These are phyloP conservation scores for Fusarium brachygibbosum DNA, from an alignment of 2,329 filamentous ascomycete species.

Conservation along the genomic window DNA sequence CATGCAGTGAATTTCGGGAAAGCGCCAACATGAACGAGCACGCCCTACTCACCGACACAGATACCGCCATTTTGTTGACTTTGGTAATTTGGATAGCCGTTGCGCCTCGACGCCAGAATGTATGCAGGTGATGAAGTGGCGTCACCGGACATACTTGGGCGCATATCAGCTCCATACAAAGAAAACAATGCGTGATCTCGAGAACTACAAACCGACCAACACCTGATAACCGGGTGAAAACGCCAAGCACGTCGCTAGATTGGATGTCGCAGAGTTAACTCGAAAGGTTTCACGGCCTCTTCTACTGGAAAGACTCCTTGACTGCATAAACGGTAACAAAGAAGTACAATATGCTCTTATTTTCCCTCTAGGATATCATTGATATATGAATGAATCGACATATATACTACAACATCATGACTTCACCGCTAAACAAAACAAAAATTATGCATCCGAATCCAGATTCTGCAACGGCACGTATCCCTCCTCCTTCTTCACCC, in stretches of 20 bases:
- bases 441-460: slow-evolving; percentile 52
- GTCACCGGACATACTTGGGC: not conserved
- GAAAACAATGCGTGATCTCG: slow-evolving; percentile 2
- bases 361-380: slow-evolving; percentile 27
- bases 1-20: not conserved
- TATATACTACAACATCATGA: slow-evolving; percentile 23
- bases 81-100: not conserved
- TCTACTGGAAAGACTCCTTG: not conserved
- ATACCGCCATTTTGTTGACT: not conserved
- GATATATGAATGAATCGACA: slow-evolving; percentile 10
- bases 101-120: not conserved
- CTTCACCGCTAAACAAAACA: slow-evolving; percentile 26
- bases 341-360: slow-evolving; percentile 14
- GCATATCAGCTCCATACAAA: not conserved
- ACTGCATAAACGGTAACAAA: not conserved
- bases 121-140: not conserved
- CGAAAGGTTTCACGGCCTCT: not conserved
- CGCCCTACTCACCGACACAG: not conserved
- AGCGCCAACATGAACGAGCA: not conserved
- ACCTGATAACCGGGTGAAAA: slow-evolving; percentile 37
- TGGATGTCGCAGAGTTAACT: slow-evolving; percentile 9
- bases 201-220: slow-evolving; percentile 36
- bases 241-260: slow-evolving; percentile 18
- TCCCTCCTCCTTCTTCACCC: slow-evolving; percentile 63
- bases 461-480: slow-evolving; percentile 71